Base-by-base conservation (phyloP, 2,329 filamentous ascomycete genomes). In the Penicillium sp. region DNA sequence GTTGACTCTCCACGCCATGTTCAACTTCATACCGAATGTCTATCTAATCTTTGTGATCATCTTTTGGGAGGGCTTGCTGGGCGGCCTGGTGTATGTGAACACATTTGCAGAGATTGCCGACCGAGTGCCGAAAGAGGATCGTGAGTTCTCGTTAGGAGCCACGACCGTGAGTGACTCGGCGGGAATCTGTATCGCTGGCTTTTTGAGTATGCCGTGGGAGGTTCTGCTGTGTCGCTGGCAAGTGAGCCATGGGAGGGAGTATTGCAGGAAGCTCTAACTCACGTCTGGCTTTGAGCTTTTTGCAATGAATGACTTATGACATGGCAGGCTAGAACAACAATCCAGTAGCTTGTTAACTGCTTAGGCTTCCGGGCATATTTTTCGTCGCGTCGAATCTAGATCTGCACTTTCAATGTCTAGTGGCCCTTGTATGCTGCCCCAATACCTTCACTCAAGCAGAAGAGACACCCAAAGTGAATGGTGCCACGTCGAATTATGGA, bases 71-170 rank as follows among this genome's bases (percentile, higher is more conserved):
- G 95, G 95, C 0, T 76, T 98, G 12, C 81, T 99, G 0, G 95
- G 95, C 0, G 95, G 95, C 0, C 82, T 92, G 3, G 95, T 98
- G 0, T 99, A 99, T 69, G 93, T 98, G 60, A 96, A 94, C 70
- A 96, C 93, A 0, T 99, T 98, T 76, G 92, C 93, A 0, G 91
- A 96, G 73, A 97, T 99, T 62, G 89, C 92, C 73, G 92, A 97
- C 69, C 87, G 88, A 6, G 88, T 97, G 0, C 86, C 88, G 0
- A 80, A 83, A 4, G 85, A 87, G 35, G 92, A 97, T 55, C 84
- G 94, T 5, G 95, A 99, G 77, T 98, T 98, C 71, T 96, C 91
- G 60, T 79, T 99, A 1, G 88, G 91, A 0, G 94, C 93, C 0
- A 95, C 92, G 2, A 96, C 90, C 28, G 94, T 97, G 42, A 96